Evolutionary conservation across 1,284 basidiomycete species (phyloP).

Genomic region (Ganoderma sp.): DNA sequence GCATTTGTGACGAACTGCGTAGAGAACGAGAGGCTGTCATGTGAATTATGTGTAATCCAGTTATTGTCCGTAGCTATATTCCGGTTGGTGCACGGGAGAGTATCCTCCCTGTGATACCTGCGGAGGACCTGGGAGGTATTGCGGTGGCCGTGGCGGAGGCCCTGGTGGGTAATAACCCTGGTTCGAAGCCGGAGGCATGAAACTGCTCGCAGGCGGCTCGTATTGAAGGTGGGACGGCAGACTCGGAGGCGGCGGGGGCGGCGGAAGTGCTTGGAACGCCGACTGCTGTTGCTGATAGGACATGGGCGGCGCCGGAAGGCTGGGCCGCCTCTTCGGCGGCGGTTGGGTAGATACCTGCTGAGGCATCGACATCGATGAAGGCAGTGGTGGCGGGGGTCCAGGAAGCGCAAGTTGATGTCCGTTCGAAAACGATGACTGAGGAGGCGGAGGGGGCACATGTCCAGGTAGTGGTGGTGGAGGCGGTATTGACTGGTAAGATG

Average conservation of each 20-base stretch:
- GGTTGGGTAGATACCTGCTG: constrained; percentile 24
- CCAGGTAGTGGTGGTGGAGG: constrained; percentile 45
- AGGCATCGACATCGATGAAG: constrained; percentile 40
- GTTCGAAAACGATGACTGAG: constrained; percentile 32
- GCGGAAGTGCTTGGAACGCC: constrained; percentile 46
- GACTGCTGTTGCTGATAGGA: constrained; percentile 39
- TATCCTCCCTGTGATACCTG: constrained; percentile 31
- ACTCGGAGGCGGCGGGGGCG: constrained; percentile 40
- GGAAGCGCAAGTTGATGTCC: constrained; percentile 38
- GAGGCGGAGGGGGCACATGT: constrained; percentile 19
- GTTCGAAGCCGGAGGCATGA: constrained; percentile 29
- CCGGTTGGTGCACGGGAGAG: constrained; percentile 28
- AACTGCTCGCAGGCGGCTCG: constrained; percentile 29
- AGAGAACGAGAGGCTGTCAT: not conserved
- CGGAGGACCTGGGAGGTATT: constrained; percentile 32
- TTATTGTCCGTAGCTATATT: constrained; percentile 29
- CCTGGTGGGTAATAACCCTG: constrained; percentile 43
- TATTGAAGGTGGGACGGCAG: constrained; percentile 37
- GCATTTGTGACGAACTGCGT: not conserved
- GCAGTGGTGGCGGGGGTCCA: constrained; percentile 51
- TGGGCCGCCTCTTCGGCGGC: constrained; percentile 36
- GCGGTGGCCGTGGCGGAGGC: constrained; percentile 47
- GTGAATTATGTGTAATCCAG: not conserved
- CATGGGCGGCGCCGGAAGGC: constrained; percentile 49
- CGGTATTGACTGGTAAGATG: constrained; percentile 39